Conservation (phyloP, 306 rosid genomes). For the Senna siamea region DNA sequence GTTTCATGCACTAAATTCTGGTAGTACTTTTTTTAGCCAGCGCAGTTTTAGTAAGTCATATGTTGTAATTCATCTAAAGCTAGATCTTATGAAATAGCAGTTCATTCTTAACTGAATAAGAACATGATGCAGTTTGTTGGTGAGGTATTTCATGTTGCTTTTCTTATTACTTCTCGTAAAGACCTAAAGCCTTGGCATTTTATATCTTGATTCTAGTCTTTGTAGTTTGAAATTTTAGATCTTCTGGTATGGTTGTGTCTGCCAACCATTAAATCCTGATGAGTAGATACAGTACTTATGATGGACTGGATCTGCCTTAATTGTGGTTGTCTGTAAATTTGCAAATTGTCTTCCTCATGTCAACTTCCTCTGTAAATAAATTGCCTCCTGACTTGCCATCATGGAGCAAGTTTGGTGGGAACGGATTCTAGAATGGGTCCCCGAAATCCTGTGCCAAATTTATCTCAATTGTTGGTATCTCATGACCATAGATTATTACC, state of each 20-base stretch:
- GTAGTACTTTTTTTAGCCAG: neutral
- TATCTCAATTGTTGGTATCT: neutral
- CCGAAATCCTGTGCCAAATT: slow-evolving; percentile 9
- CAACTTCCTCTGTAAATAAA: neutral
- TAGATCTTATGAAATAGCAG: slow-evolving; percentile 9
- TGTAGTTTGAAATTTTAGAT: slow-evolving; percentile 6
- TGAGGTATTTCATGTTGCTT: neutral
- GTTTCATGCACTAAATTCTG: neutral
- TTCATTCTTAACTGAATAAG: neutral
- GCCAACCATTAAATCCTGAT: slow-evolving; percentile 6
- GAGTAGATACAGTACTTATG: slow-evolving; percentile 7
- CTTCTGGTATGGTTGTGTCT: neutral
- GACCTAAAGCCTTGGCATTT: neutral
- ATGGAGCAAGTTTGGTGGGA: slow-evolving; percentile 24
- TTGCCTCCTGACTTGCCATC: slow-evolving; percentile 15
- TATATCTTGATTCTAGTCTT: too few relatives aligned
- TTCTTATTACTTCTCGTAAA: neutral
- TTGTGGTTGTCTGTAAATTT: neutral
- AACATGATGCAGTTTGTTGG: too few relatives aligned
- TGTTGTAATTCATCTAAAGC: neutral
- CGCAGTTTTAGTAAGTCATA: neutral
- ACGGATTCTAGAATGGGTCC: slow-evolving; percentile 22
- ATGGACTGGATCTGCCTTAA: neutral
- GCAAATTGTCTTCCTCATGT: slow-evolving; percentile 1
- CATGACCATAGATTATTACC: neutral